Base-by-base conservation (phyloP, 2,329 filamentous ascomycete species). In the Claviceps quebecensis region DNA sequence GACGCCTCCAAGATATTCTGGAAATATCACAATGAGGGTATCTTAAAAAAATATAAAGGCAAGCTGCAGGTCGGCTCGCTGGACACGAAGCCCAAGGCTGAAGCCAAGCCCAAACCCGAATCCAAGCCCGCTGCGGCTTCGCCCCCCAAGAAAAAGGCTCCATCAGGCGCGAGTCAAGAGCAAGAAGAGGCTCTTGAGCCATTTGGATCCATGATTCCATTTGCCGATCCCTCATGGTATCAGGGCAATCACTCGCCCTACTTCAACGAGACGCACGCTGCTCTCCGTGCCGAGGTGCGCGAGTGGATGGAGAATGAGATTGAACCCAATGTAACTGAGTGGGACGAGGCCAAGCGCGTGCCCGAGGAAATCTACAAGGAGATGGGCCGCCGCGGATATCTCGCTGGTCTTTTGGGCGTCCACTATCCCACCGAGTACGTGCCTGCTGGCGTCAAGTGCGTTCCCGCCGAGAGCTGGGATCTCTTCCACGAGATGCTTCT, bases 401-500 rank as follows among this genome's bases (percentile, higher is more conserved):
- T 98, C 17, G 85, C 89, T n/a, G 93, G 93, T 59, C 75, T 97
- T 53, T 75, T 98, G 56, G 93, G 91, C 57, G 78, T 87, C 55
- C 76, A 86, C 63, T 97, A 87, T 71, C 89, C 87, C 14, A 78
- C 76, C 54, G 72, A 95, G 59, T 83, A 91, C 63, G 82, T 81
- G 22, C 78, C 84, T 63, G 19, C 14, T 19, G 72, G 76, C 5
- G 79, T 96, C 60, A 80, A 86, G 70, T 84, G 81, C 47, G 93
- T 98, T 13, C 69, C 84, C 0, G 74, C 86, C 0, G 88, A 96
- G 71, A 84, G 93, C 66, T 98, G 91, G 91, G 93, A 98, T 72
- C 80, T 95, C 45, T 98, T 97, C 82, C 93, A 98, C 71, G 93
- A 98, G 76, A 78, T 97, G 80, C 77, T 97, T 45, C 66, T 98